Evolutionary conservation across 495 filamentous ascomycete species (phyloP).

Genomic region (Talaromyces nanjingensis): DNA sequence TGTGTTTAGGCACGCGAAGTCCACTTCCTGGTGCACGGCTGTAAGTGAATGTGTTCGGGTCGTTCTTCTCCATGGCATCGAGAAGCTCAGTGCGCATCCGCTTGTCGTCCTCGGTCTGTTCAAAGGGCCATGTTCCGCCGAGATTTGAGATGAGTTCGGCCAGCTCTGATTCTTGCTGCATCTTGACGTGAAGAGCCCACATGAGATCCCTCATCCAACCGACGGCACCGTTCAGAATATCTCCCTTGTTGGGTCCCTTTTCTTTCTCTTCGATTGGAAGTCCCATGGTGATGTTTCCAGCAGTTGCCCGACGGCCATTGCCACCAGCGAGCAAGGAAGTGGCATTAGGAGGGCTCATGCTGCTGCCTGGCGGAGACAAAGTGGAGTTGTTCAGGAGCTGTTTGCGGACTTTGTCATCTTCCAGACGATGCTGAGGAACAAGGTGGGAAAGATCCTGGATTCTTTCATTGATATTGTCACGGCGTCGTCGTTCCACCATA

Average conservation of each 20-base stretch:
- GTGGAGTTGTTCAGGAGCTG: conserved; percentile 85
- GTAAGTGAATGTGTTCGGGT: conserved; percentile 66
- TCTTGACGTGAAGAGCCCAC: conserved; percentile 85
- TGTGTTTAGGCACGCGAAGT: conserved; percentile 86
- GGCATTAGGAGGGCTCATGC: conserved; percentile 56
- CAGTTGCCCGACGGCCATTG: conserved; percentile 68
- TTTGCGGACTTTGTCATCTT: conserved; percentile 95
- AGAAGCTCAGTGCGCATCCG: conserved; percentile 90
- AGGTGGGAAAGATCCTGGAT: conserved; percentile 94
- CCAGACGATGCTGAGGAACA: conserved; percentile 84
- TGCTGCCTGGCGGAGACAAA: conserved; percentile 66
- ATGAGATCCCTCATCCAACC: conserved; percentile 96
- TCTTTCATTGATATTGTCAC: conserved; percentile 97
- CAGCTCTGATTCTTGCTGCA: conserved; percentile 82
- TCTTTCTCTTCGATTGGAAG: conserved; percentile 94
- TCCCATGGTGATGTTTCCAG: conserved; percentile 84
- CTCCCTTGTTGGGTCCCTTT: conserved; percentile 97
- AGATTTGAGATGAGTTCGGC: conserved; percentile 62
- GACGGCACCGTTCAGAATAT: conserved; percentile 95
- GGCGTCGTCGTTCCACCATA: conserved; percentile 84
- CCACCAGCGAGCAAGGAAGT: conserved; percentile 87
- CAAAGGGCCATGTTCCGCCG: conserved; percentile 70
- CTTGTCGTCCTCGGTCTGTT: conserved; percentile 84
- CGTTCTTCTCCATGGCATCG: conserved; percentile 74
- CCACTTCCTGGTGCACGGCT: conserved; percentile 77